A percentile compares a stretch with the other conserved stretches of the same genome.
These are phyloP conservation scores for Scenedesmus sp. DNA, from an alignment of 163 green algal species.

Conservation along the genomic window DNA sequence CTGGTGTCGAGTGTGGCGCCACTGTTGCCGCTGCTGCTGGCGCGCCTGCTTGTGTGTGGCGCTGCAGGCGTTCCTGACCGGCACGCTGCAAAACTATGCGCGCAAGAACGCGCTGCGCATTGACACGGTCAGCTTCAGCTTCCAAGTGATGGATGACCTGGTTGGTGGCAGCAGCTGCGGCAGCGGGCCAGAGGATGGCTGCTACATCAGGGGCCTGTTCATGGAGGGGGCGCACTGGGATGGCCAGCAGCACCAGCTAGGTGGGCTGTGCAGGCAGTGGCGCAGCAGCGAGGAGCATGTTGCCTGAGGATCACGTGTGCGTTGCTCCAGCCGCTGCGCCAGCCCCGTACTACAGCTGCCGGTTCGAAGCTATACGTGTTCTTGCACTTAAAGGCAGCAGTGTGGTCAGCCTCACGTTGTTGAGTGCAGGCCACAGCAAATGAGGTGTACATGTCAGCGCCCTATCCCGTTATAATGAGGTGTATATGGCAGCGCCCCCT, in stretches of 20 bases:
- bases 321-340: neutral
- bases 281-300: neutral
- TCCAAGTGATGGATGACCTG: conserved; percentile 77
- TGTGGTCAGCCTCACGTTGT: too few species aligned
- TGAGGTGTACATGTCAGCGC: too few species aligned
- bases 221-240: conserved; percentile 88
- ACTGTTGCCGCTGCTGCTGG: neutral
- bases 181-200: conserved; percentile 70
- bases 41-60: neutral
- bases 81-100: conserved; percentile 90
- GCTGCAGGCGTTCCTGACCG: conserved; percentile 85
- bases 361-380: too few species aligned
- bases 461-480: too few species aligned
- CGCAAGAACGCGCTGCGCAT: conserved; percentile 84
- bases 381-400: too few species aligned
- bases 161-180: neutral
- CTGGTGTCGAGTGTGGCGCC: neutral
- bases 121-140: conserved; percentile 86
- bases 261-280: neutral
- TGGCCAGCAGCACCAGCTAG: conserved; percentile 68
- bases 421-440: too few species aligned
- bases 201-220: conserved; percentile 87
- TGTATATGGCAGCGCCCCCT: neutral
- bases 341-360: neutral
- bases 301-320: neutral